phyloP scores from a whole-genome alignment of 2,329 filamentous ascomycete species.

The Piedraia hortae region DNA sequence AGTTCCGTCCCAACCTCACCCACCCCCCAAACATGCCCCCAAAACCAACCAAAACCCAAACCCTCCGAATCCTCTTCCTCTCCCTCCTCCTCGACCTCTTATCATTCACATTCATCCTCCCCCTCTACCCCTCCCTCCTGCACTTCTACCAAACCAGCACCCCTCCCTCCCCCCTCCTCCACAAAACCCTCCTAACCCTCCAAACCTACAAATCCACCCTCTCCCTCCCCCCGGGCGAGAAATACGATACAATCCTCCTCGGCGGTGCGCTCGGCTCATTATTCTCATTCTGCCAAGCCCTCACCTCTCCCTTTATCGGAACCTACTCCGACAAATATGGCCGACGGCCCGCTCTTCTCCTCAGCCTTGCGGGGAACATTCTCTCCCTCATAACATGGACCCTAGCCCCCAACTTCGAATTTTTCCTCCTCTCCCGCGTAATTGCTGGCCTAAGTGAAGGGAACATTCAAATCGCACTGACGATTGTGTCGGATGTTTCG shows the following conservation, averaged over 20 bases:
- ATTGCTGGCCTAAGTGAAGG: slow-evolving; percentile 88
- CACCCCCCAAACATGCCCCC: too few species aligned
- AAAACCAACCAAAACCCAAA: too few species aligned
- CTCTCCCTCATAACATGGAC: slow-evolving; percentile 87
- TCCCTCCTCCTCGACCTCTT: too few species aligned
- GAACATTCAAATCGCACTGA: slow-evolving; percentile 85
- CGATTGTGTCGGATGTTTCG: slow-evolving; percentile 88
- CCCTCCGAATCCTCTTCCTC: too few species aligned
- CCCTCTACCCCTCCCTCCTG: slow-evolving; percentile 80
- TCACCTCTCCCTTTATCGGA: slow-evolving; percentile 80
- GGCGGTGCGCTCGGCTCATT: slow-evolving; percentile 81
- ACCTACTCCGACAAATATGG: slow-evolving; percentile 69
- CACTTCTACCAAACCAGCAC: slow-evolving; percentile 67
- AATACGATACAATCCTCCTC: slow-evolving; percentile 88
- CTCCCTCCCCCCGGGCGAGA: slow-evolving; percentile 70
- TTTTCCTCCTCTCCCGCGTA: slow-evolving; percentile 75
- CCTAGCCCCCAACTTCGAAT: slow-evolving; percentile 74
- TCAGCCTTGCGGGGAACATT: slow-evolving; percentile 82
- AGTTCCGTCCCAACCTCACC: too few species aligned
- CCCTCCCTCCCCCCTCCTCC: slow-evolving; percentile 37
- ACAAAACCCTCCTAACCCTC: slow-evolving; percentile 51
- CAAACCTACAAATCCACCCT: slow-evolving; percentile 92
- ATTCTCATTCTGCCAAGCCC: slow-evolving; percentile 75
- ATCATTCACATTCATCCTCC: slow-evolving; percentile 94
- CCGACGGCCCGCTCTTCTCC: slow-evolving; percentile 59